Evolutionary conservation across 169 alveolate species (phyloP).

Genomic region (Babesia ovis): DNA sequence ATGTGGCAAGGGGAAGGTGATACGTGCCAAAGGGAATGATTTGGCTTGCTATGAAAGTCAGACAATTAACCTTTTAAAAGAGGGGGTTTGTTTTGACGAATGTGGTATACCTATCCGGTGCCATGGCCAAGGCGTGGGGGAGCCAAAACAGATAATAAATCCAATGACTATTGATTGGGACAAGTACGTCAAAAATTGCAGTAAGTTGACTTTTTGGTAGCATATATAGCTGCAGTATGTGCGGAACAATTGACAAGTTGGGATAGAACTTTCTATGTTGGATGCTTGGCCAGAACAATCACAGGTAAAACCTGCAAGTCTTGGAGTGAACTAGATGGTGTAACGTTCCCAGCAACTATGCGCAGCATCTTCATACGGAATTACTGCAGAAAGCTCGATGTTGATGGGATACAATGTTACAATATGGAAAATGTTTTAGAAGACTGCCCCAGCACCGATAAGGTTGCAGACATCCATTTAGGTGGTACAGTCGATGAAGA

Average conservation of each 20-base stretch:
- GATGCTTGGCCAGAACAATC: slow-evolving; percentile 26
- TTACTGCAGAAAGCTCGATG: slow-evolving; percentile 45
- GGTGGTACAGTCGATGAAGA: background rate
- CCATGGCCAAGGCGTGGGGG: slow-evolving; percentile 3
- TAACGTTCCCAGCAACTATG: background rate
- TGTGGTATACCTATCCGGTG: slow-evolving; percentile 29
- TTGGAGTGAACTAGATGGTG: slow-evolving; percentile 10
- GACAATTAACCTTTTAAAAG: background rate
- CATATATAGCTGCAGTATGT: slow-evolving; percentile 19
- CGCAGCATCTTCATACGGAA: slow-evolving; percentile 18
- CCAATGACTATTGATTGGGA: slow-evolving; percentile 21
- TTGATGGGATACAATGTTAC: slow-evolving; percentile 15
- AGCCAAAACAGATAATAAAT: background rate
- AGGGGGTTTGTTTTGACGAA: slow-evolving; percentile 42
- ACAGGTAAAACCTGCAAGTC: slow-evolving; percentile 7
- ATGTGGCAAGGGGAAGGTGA: slow-evolving; percentile 25
- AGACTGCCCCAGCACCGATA: slow-evolving; percentile 21
- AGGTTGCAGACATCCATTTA: background rate
- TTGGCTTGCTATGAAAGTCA: slow-evolving; percentile 4
- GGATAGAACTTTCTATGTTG: background rate
- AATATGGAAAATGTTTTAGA: background rate
- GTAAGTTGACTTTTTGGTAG: slow-evolving; percentile 17
- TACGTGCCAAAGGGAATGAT: background rate
- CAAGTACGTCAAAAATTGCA: slow-evolving; percentile 13
- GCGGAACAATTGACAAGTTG: background rate